These are phyloP conservation scores for Xylaria polymorpha DNA, from an alignment of 2,329 filamentous ascomycete species.

Conservation along the genomic window DNA sequence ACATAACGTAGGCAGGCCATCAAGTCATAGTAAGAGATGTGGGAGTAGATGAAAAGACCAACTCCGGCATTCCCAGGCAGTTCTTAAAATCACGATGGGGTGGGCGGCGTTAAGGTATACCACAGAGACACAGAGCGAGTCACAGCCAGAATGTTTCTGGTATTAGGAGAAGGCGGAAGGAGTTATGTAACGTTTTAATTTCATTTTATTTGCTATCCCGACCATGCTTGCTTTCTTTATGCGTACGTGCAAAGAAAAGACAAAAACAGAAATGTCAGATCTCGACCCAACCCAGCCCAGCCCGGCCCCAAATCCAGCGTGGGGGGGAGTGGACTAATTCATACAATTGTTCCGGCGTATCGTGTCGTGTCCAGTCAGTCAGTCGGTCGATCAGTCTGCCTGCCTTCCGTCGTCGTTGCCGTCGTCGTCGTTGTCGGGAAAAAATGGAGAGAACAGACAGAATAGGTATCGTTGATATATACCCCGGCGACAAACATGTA, in stretches of 20 bases:
- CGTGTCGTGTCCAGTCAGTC: slow-evolving; percentile 17
- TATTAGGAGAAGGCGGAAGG: too few relatives aligned
- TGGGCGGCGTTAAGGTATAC: slow-evolving; percentile 26
- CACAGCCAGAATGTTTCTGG: slow-evolving; percentile 1
- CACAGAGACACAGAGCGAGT: slow-evolving; percentile 4
- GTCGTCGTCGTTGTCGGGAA: too few relatives aligned
- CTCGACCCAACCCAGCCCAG: slow-evolving; percentile 10
- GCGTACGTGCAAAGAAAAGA: slow-evolving; percentile 44
- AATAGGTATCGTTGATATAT: slow-evolving; percentile 27
- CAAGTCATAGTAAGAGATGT: too few relatives aligned
- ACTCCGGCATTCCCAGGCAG: not conserved
- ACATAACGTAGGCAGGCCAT: not conserved
- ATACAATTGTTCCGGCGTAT: slow-evolving; percentile 30
- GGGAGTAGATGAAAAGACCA: not conserved
- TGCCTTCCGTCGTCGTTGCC: too few relatives aligned
- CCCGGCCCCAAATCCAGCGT: slow-evolving; percentile 37
- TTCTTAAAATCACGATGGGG: not conserved
- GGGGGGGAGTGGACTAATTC: slow-evolving; percentile 28
- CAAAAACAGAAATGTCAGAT: slow-evolving; percentile 37
- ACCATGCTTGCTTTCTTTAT: slow-evolving; percentile 41
- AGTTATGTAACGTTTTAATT: slow-evolving; percentile 40
- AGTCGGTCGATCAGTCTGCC: too few relatives aligned
- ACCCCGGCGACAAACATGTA: slow-evolving; percentile 23
- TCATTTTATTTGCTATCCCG: slow-evolving; percentile 53
- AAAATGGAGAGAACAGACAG: too few relatives aligned